These are phyloP conservation scores for Peniophora sp. DNA, from an alignment of 1,284 basidiomycete species.

Conservation along the genomic window DNA sequence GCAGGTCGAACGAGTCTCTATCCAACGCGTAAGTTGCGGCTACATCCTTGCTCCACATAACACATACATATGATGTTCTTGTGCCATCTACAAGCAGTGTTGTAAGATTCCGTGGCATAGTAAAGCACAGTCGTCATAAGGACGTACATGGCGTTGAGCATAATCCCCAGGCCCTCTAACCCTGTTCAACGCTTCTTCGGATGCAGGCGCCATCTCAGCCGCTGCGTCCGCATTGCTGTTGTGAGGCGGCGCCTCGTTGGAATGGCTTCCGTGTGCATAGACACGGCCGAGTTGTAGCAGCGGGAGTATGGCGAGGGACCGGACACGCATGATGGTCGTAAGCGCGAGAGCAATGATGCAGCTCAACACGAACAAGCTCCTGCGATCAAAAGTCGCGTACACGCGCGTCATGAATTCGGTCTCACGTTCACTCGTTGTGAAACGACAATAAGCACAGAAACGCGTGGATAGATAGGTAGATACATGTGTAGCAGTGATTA, in stretches of 20 bases:
- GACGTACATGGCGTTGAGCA: constrained; percentile 56
- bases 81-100: constrained; percentile 55
- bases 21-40: constrained; percentile 3
- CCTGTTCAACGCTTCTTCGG: constrained; percentile 15
- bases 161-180: constrained; percentile 43
- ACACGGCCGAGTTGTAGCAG: constrained; percentile 10
- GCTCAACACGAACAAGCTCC: neutral
- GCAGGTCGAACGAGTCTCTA: constrained; percentile 72
- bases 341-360: neutral
- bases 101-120: constrained; percentile 10
- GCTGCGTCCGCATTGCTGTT: neutral
- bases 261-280: constrained; percentile 32
- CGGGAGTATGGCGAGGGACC: constrained; percentile 7
- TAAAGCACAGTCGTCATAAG: constrained; percentile 3
- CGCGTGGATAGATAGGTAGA: too few relatives aligned
- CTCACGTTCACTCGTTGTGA: too few relatives aligned
- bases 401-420: neutral
- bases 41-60: neutral
- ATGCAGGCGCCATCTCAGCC: neutral
- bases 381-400: neutral
- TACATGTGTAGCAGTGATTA: too few relatives aligned
- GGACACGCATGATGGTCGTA: constrained; percentile 8
- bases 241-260: constrained; percentile 3
- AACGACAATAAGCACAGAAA: too few relatives aligned
- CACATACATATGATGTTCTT: constrained; percentile 76